A percentile compares a stretch with the other conserved stretches of the same genome.
Conservation (phyloP, 1,139 yeast species). For the Suhomyces wounanorum region DNA sequence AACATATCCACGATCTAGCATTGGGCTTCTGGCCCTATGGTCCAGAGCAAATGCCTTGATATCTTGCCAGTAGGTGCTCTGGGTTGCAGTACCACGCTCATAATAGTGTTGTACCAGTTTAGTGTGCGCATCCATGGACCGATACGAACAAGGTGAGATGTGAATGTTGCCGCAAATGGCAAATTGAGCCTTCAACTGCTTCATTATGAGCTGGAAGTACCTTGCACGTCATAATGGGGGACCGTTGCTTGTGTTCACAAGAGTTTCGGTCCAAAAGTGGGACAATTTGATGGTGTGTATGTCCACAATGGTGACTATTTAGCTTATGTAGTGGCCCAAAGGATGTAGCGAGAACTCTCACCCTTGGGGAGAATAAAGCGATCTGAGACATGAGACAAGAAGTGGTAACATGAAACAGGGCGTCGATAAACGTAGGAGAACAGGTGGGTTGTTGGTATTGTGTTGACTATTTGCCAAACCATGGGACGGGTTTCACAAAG, state of each 20-base stretch:
- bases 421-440: neutral
- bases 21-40: neutral
- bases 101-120: neutral
- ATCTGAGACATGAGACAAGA: neutral
- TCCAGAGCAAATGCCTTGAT: neutral
- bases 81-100: neutral
- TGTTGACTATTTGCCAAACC: neutral
- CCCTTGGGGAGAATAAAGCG: neutral
- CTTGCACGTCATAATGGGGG: no score
- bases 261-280: no score
- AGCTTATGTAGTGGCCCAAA: no score
- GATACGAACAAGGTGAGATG: neutral
- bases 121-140: neutral
- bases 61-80: neutral
- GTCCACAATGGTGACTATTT: no score
- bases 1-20: no score
- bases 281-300: no score
- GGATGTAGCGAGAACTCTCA: no score
- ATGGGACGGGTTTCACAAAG: neutral
- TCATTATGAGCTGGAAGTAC: no score
- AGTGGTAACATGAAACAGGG: neutral
- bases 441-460: neutral
- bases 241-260: no score
- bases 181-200: neutral
- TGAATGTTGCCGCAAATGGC: neutral